Base-by-base conservation (phyloP, 306 rosid species). In the Cucurbita moschata region DNA sequence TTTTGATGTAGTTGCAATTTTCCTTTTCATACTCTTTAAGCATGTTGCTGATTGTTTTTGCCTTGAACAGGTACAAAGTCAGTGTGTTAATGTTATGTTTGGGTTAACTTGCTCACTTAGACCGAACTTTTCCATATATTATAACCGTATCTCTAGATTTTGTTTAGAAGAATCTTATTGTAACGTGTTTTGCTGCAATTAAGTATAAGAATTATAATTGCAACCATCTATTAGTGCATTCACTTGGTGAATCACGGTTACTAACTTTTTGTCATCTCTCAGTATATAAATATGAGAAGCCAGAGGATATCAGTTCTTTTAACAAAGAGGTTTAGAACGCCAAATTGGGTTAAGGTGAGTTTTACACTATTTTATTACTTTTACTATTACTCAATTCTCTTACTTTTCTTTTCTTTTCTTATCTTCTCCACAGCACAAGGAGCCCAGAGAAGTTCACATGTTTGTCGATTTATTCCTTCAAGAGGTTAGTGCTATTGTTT, bases 381-480 rank as follows among this genome's bases (percentile, higher is more conserved):
- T 3, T 43, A 7, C 86, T 77, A 72, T 59, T 65, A 69, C 30
- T 47, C 40, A 23, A 13, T 44, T 65, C 73, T 73, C 56, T 65
- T 59, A 64, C 10, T 18, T 65, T 30, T 30, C 35, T 30, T 30
- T 30, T 72, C n/a, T 80, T 77, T 57, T 78, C 11, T 62, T 7
- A 15, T 58, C 82, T 79, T 62, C 49, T 79, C 79, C 66, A 55
- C 97, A 94, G 96, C 97, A 90, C 82, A 94, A 90, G 88, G 98
- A 90, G 86, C 98, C 98, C 50, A 83, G 96, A 76, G 98, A 90
- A 83, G 96, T 94, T 87, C 97, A 89, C 82, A 94, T 90, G 92
- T 91, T 94, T 73, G 91, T 90, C 60, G 98, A 90, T 86, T 83
- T 94, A 72, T 91, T 90, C 83, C 90, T 89, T 59, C 95, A 90